A percentile compares a stretch with the other conserved stretches of the same genome.
phyloP scores from a whole-genome alignment of 2,329 filamentous ascomycete genomes.

The Thielaviopsis punctulata region DNA sequence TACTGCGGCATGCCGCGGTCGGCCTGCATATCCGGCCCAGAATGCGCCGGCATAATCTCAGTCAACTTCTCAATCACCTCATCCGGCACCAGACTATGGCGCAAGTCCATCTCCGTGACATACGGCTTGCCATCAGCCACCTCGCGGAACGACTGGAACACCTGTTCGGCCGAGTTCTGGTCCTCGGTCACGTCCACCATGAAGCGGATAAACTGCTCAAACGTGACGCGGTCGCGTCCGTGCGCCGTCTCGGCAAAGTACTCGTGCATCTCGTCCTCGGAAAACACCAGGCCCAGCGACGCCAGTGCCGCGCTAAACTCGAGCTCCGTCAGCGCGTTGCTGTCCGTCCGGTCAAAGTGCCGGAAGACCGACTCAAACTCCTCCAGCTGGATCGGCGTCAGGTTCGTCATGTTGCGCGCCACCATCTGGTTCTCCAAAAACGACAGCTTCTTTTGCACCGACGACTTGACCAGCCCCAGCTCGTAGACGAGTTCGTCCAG shows the following conservation, averaged over 20 bases:
- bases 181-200: constrained; percentile 99
- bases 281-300: constrained; percentile 88
- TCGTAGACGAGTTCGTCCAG: constrained; percentile 95
- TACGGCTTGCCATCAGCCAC: constrained; percentile 98
- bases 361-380: constrained; percentile 98
- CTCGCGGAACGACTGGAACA: constrained; percentile 93
- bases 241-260: constrained; percentile 80
- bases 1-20: constrained; percentile 76
- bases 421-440: constrained; percentile 99
- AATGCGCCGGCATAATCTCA: constrained; percentile 69
- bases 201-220: constrained; percentile 97
- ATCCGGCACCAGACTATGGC: constrained; percentile 87
- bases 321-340: constrained; percentile 77
- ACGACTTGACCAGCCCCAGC: constrained; percentile 74
- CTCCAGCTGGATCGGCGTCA: constrained; percentile 93
- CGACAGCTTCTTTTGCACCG: constrained; percentile 86
- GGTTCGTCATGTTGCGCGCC: constrained; percentile 93
- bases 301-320: constrained; percentile 93
- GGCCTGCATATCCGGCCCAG: constrained; percentile 68
- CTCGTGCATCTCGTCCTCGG: constrained; percentile 95
- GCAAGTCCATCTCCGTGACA: constrained; percentile 90
- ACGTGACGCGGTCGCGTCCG: constrained; percentile 66
- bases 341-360: constrained; percentile 88
- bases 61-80: constrained; percentile 90
- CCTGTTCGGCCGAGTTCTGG: constrained; percentile 95